These are phyloP conservation scores for Chalaropsis ovoidea DNA, from an alignment of 2,329 filamentous ascomycete species.

Conservation along the genomic window DNA sequence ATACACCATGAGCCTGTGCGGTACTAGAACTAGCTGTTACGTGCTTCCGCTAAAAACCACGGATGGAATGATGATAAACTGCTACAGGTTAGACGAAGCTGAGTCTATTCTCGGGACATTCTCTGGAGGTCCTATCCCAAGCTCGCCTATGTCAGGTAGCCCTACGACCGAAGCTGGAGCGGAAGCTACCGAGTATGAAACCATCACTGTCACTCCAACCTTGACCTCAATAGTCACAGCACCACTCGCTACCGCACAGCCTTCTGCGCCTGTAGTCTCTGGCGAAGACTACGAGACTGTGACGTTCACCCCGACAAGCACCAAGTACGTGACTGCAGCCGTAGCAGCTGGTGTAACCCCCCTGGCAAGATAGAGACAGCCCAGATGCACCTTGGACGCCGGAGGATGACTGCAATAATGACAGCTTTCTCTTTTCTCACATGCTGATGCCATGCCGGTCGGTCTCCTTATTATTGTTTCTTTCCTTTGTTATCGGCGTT, in stretches of 20 bases:
- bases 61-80: conserved; percentile 42
- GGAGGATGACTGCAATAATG: too few species aligned
- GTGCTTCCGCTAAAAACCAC: conserved; percentile 45
- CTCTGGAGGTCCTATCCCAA: background rate
- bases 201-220: conserved; percentile 25
- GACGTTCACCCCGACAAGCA: conserved; percentile 12
- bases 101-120: conserved; percentile 35
- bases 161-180: background rate
- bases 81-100: conserved; percentile 37
- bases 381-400: too few species aligned
- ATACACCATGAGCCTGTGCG: conserved; percentile 37
- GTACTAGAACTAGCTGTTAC: conserved; percentile 37
- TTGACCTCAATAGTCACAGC: conserved; percentile 19
- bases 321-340: conserved; percentile 11
- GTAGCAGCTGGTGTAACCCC: background rate
- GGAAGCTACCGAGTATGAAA: conserved; percentile 8
- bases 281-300: conserved; percentile 4
- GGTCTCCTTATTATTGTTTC: too few species aligned
- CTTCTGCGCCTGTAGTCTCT: background rate
- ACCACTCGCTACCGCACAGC: background rate
- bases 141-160: background rate
- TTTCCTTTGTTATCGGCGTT: too few species aligned
- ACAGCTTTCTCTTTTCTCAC: too few species aligned
- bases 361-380: background rate
- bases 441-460: too few species aligned